Evolutionary conservation across 192 early-diverging fungal genomes (phyloP), one percentile per base, ranked within the genome.

Genomic region (Anaeromyces robustus): DNA sequence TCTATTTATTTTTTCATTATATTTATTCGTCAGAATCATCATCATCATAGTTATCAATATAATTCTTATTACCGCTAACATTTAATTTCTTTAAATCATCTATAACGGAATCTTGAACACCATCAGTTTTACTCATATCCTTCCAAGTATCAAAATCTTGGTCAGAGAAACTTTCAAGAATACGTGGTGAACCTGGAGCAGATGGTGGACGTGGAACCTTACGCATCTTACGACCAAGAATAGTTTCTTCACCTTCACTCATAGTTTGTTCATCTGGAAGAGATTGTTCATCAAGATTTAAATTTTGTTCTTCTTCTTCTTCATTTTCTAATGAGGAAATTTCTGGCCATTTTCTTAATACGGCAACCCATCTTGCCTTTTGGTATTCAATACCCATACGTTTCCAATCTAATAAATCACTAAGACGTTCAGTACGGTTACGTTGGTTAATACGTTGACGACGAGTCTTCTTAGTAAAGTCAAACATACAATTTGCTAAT

Each of bases 361-460:
- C 88, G 2, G 96, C 94, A 78, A 97, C 88, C 86, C 96, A 96
- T n/a, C 97, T 90, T 13, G 97, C 96, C 84, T 96, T 96, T 86
- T 97, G 94, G 86, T 99, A 99, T 85, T 97, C 97, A 59, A 96
- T 89, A 43, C 97, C 97, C 96, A 97, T 96, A 79, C 95, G 91
- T 87, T 97, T 96, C 97, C 96, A 99, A 84, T 99, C 97, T 81
- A 99, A 90, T 30, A 98, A 89, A 87, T 98, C 97, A 18, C 93
- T 93, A 18, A 97, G 91, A 29, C 97, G 92, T 83, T 98, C 97
- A 1, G 95, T 96, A 81, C 96, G 92, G 92, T 98, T 98, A 81
- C 96, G 93, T 85, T 97, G 97, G 92, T 96, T 97, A 87, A 97
- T 97, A 84, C 97, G 93, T 84, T 99, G 97, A 81, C 96, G 94